Evolutionary conservation across 495 filamentous ascomycete species (phyloP).

Genomic region (Xylaria cubensis): DNA sequence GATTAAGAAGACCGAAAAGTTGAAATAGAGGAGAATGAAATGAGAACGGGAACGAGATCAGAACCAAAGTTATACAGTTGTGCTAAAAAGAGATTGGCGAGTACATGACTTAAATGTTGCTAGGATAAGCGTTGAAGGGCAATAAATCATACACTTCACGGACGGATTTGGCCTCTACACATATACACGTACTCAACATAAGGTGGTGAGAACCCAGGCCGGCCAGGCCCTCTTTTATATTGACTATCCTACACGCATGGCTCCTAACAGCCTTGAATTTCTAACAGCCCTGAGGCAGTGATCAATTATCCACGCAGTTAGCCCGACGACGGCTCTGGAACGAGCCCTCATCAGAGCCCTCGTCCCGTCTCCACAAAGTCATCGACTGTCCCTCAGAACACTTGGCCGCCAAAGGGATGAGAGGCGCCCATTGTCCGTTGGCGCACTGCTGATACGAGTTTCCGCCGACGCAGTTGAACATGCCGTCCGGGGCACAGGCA

Average conservation of each 20-base stretch:
- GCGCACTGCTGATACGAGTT: slow-evolving; percentile 42
- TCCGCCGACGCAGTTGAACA: slow-evolving; percentile 47
- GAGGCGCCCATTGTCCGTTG: slow-evolving; percentile 34
- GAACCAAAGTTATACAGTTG: background rate
- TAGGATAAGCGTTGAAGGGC: background rate
- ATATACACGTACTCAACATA: background rate
- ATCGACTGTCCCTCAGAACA: slow-evolving; percentile 36
- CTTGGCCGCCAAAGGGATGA: slow-evolving; percentile 36
- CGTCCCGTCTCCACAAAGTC: slow-evolving; percentile 36
- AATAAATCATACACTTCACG: background rate
- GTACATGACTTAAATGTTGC: background rate
- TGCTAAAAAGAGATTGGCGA: background rate
- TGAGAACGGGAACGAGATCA: background rate
- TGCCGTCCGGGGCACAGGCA: slow-evolving; percentile 36
- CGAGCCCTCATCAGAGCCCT: background rate
- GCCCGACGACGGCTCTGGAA: background rate
- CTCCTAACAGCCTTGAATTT: background rate
- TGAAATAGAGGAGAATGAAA: background rate
- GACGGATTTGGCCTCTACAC: background rate
- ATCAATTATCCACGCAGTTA: background rate
- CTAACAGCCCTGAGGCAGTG: background rate
- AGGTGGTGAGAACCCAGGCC: slow-evolving; percentile 3
- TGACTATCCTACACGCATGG: background rate
- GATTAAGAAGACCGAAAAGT: background rate
- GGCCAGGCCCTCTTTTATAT: background rate